These are phyloP conservation scores for Perkinsus olseni DNA, from an alignment of 169 alveolate genomes.

Conservation along the genomic window DNA sequence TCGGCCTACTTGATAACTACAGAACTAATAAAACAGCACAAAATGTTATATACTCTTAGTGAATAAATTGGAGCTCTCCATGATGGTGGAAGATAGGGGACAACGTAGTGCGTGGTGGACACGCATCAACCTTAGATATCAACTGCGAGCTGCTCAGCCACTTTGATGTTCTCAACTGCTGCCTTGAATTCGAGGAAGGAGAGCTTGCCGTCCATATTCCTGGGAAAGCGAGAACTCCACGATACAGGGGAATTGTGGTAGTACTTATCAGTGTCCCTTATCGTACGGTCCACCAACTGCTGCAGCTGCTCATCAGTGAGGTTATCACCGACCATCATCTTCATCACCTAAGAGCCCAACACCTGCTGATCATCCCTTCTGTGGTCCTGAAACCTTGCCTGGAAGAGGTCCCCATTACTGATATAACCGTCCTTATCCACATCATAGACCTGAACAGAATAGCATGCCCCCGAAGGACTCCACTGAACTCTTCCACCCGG, in stretches of 20 bases:
- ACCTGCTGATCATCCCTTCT: background rate
- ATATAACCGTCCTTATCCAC: constrained; percentile 77
- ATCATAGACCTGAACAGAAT: constrained; percentile 48
- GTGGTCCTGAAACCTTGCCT: constrained; percentile 9
- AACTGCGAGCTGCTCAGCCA: background rate
- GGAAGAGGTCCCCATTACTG: constrained; percentile 79
- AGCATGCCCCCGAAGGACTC: background rate
- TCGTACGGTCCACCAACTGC: constrained; percentile 75
- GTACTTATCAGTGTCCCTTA: constrained; percentile 70
- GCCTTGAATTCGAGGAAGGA: background rate
- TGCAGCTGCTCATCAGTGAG: constrained; percentile 69
- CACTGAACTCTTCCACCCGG: too few relatives aligned
- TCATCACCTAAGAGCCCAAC: constrained; percentile 32
- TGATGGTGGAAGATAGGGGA: background rate
- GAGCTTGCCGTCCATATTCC: background rate
- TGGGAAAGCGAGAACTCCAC: background rate
- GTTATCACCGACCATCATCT: constrained; percentile 83
- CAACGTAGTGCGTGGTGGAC: background rate
- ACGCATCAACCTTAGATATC: background rate
- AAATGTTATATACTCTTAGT: background rate
- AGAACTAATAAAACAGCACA: background rate
- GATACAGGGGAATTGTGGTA: background rate
- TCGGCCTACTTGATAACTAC: too few relatives aligned
- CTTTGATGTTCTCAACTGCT: background rate
- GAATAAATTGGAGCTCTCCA: background rate